phyloP scores from a whole-genome alignment of 163 green algal species.

The Prototheca cutis region DNA sequence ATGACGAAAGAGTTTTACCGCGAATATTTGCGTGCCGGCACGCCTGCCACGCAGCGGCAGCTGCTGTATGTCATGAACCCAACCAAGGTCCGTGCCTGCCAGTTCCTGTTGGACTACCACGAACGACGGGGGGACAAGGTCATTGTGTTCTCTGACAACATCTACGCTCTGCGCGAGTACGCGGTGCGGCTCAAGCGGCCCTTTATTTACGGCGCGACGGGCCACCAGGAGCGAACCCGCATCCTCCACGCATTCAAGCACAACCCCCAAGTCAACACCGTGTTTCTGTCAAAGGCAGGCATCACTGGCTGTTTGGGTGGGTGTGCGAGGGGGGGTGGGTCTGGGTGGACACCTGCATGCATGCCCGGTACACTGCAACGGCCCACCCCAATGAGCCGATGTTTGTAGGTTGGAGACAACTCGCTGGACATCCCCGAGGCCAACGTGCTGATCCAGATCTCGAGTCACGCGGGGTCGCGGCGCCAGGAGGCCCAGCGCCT shows the following conservation, averaged over 20 bases:
- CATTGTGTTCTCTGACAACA: constrained; percentile 96
- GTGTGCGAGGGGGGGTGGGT: no score
- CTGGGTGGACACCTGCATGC: no score
- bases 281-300: constrained; percentile 99
- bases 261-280: constrained; percentile 82
- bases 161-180: constrained; percentile 93
- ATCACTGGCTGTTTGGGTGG: no score
- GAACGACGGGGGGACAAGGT: constrained; percentile 77
- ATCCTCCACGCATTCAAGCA: constrained; percentile 92
- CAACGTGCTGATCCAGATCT: constrained; percentile 99
- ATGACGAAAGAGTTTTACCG: constrained; percentile 90
- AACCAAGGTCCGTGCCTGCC: constrained; percentile 89
- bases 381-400: no score
- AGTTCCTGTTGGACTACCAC: constrained; percentile 89
- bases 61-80: constrained; percentile 97
- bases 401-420: constrained; percentile 97
- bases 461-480: constrained; percentile 79
- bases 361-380: no score
- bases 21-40: constrained; percentile 53
- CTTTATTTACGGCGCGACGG: constrained; percentile 94
- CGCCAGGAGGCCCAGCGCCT: constrained; percentile 95
- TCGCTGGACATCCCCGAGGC: constrained; percentile 98
- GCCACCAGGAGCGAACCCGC: constrained; percentile 79
- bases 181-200: constrained; percentile 70
- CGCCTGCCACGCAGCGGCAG: constrained; percentile 36